Evolutionary conservation across 805 yeast genomes (phyloP).

Genomic region (Sugiyamaella marilandica): DNA sequence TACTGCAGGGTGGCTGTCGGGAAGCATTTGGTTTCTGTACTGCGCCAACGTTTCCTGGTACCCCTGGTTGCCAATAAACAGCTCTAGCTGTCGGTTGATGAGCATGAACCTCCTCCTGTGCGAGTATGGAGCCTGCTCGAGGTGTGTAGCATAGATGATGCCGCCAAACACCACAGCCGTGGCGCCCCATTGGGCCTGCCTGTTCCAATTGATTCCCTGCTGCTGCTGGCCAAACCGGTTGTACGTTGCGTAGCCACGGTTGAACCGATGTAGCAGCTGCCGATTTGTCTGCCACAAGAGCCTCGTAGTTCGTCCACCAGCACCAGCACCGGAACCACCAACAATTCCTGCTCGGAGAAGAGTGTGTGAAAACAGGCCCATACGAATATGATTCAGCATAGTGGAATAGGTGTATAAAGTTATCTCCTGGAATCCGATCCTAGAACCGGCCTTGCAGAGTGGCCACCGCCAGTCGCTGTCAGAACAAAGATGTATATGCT

Average conservation of each 20-base stretch:
- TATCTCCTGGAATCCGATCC: no score
- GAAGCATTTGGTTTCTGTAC: conserved; percentile 50
- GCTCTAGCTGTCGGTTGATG: conserved; percentile 62
- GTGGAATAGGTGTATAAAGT: no score
- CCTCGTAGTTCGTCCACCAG: no score
- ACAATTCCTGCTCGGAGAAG: no score
- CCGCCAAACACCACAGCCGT: conserved; percentile 30
- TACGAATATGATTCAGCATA: no score
- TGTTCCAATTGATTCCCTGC: conserved; percentile 11
- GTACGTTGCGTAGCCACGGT: conserved; percentile 35
- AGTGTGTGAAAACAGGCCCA: no score
- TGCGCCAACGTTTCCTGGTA: conserved; percentile 58
- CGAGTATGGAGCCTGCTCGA: conserved; percentile 80
- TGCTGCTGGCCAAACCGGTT: conserved; percentile 33
- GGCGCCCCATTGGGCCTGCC: conserved; percentile 25
- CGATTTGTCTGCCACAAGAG: no score
- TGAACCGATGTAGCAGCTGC: conserved; percentile 1
- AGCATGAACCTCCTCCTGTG: conserved; percentile 67
- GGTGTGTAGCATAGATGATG: conserved; percentile 43
- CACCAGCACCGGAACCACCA: no score
- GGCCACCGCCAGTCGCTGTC: no score
- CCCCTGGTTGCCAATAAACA: conserved; percentile 54
- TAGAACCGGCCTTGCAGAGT: no score
- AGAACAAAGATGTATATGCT: no score
- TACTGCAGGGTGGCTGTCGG: conserved; percentile 58